Evolutionary conservation across 176 grass and related monocot species (phyloP).

Genomic region (Avena atlantica): DNA sequence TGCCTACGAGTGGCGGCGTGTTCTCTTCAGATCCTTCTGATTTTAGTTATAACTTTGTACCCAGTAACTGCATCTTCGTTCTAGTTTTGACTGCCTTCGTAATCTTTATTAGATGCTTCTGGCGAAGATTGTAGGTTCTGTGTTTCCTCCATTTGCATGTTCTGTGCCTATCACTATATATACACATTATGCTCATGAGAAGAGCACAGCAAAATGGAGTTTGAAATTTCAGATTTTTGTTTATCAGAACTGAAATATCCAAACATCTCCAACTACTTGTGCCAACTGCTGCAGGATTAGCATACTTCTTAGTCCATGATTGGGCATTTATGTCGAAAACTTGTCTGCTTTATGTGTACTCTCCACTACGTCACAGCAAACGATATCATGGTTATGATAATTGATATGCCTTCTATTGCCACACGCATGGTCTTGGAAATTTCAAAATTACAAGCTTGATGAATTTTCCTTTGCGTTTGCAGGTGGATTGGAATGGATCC

Average conservation of each 20-base stretch:
- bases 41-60: slow-evolving; percentile 55
- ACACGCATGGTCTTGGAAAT: slow-evolving; percentile 15
- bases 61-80: slow-evolving; percentile 57
- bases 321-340: slow-evolving; percentile 70
- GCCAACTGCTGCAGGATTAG: slow-evolving; percentile 52
- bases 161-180: slow-evolving; percentile 35
- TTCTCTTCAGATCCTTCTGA: slow-evolving; percentile 36
- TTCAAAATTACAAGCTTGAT: not conserved
- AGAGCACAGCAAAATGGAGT: not conserved
- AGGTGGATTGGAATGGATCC: not conserved
- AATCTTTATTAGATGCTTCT: slow-evolving; percentile 36
- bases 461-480: not conserved
- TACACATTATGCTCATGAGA: slow-evolving; percentile 18
- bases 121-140: slow-evolving; percentile 33
- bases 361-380: slow-evolving; percentile 59
- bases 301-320: slow-evolving; percentile 71
- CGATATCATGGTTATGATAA: slow-evolving; percentile 14
- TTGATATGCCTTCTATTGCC: slow-evolving; percentile 11
- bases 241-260: slow-evolving; percentile 38
- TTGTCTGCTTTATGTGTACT: slow-evolving; percentile 79
- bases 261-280: slow-evolving; percentile 45
- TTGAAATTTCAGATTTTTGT: not conserved
- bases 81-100: slow-evolving; percentile 44
- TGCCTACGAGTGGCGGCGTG: slow-evolving; percentile 34
- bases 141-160: slow-evolving; percentile 45